Base-by-base conservation (phyloP, 306 rosid species). In the Quercus cerris region DNA sequence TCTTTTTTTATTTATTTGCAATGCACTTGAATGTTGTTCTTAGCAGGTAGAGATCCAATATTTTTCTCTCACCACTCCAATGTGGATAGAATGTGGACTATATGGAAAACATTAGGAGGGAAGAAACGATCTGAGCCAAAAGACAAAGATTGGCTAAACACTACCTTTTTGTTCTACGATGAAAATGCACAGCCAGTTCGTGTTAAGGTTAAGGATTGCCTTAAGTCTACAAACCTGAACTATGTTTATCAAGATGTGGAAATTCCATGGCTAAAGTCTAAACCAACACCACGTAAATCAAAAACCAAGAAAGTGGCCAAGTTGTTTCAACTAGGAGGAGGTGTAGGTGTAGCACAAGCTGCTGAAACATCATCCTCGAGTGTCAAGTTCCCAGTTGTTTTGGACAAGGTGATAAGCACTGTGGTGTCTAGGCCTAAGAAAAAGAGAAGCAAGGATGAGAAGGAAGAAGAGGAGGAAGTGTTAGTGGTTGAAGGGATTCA, bases 21-120 rank as follows among this genome's bases (percentile, higher is more conserved):
- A n/a, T n/a, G n/a, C n/a, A n/a, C 1, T 25, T 25, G 27, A 25
- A 25, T 25, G 27, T 25, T 25, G 1, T 25, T 38, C 46, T 38
- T 38, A 0, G 88, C 98, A 0, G 97, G 81, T 1, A 82, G 92
- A 7, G 98, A 94, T 56, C 98, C 98, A 5, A 77, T 92, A 20
- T 94, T 94, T 46, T 90, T 3, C 28, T 20, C 84, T 17, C 97
- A 89, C 51, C 97, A 92, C 77, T 81, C 97, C 6, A 94, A 94
- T 58, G 35, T 91, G 0, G 98, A 94, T 54, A 84, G 98, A 30
- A 1, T 94, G 75, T 94, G 97, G 98, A 41, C 30, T 2, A 1
- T 94, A 1, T 94, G 97, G 98, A 92, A 89, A 55, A 84, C 85
- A 1, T 44, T 94, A 0, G 97, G 88, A 10, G 90, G 86, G 2